A percentile compares a stretch with the other conserved stretches of the same genome.
Conservation (phyloP, 768 basidiomycete genomes). For the Boletus reticuloceps region DNA sequence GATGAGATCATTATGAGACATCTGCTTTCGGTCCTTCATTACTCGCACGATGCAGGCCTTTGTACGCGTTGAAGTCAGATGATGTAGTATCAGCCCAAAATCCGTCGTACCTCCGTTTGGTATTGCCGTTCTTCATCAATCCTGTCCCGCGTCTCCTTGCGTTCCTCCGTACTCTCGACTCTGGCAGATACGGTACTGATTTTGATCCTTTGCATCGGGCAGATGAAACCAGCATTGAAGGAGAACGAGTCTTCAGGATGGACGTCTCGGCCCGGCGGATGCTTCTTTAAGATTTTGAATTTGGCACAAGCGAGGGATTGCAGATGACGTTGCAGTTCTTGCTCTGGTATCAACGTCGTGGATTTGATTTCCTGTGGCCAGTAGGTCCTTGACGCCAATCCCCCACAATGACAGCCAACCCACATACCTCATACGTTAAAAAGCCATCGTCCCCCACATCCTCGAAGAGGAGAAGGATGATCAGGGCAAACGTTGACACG, state of each 20-base stretch:
- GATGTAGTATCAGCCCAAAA: not conserved
- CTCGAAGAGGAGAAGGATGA: conserved; percentile 88
- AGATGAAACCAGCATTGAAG: conserved; percentile 81
- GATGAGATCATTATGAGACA: conserved; percentile 85
- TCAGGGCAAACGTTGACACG: conserved; percentile 84
- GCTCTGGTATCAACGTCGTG: conserved; percentile 69
- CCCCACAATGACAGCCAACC: not conserved
- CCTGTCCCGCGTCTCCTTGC: conserved; percentile 84
- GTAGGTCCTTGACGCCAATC: not conserved
- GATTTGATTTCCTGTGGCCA: conserved; percentile 74
- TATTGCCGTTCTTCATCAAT: conserved; percentile 91
- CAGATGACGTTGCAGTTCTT: conserved; percentile 85
- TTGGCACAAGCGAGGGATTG: conserved; percentile 97
- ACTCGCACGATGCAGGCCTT: conserved; percentile 97
- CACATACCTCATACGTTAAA: conserved; percentile 71
- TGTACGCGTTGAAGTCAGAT: conserved; percentile 1
- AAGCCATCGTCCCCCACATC: conserved; percentile 61
- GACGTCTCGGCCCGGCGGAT: conserved; percentile 85
- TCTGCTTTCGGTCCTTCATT: conserved; percentile 93
- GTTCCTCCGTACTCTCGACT: conserved; percentile 82
- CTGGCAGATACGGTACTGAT: conserved; percentile 86
- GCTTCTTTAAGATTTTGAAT: conserved; percentile 88
- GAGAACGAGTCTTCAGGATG: conserved; percentile 75
- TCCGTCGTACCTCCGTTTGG: conserved; percentile 73
- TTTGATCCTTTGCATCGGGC: conserved; percentile 87